Percentiles rank a stretch among this genome's conserved stretches.
Evolutionary conservation across 177 flowering plant species (phyloP).

Genomic region (Vitis hybrid): DNA sequence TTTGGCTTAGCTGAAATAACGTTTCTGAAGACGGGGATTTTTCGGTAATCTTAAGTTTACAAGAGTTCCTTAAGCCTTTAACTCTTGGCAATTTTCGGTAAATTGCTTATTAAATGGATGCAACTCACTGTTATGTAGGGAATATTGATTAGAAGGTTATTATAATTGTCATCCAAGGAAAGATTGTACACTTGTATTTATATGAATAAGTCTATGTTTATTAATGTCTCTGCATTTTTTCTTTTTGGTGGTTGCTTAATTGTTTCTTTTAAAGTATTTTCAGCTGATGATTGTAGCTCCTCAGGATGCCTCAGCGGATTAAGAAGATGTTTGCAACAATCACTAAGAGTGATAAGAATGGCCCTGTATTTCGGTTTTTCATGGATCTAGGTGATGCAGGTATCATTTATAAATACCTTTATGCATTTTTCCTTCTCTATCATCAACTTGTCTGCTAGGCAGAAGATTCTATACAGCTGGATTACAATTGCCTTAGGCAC

Average conservation of each 20-base stretch:
- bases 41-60: no score
- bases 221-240: not conserved
- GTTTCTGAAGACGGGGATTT: no score
- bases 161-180: no score
- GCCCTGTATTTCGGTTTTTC: slow-evolving; percentile 92
- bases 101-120: no score
- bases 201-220: no score
- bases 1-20: no score
- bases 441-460: not conserved
- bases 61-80: no score
- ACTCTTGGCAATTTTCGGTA: no score
- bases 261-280: not conserved
- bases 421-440: not conserved
- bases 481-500: not conserved
- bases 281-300: slow-evolving; percentile 4
- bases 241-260: not conserved
- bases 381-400: slow-evolving; percentile 98
- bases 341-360: slow-evolving; percentile 66
- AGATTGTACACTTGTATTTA: no score
- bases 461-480: not conserved
- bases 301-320: slow-evolving; percentile 87
- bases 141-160: no score
- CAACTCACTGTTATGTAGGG: no score
- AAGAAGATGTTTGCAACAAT: slow-evolving; percentile 65
- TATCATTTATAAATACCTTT: slow-evolving; percentile 14